Evolutionary conservation across 768 basidiomycete species (phyloP).

Genomic region (Hygrophoropsis aurantiaca): DNA sequence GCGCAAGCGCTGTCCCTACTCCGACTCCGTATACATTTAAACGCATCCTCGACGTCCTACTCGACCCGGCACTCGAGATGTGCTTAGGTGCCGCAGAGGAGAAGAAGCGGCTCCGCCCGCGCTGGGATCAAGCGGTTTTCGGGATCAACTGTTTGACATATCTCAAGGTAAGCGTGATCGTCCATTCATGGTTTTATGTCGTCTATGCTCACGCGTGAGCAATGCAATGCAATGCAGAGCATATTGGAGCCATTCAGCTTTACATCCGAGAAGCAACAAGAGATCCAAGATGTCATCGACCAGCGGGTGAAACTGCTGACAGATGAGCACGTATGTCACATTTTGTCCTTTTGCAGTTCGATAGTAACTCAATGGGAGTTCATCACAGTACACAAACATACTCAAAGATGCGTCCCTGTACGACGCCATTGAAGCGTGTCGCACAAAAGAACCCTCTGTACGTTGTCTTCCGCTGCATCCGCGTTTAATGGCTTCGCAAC

Average conservation of each 20-base stretch:
- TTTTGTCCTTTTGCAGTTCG: not conserved
- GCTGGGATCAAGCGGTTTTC: constrained; percentile 84
- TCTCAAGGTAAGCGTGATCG: constrained; percentile 56
- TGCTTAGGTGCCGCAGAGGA: constrained; percentile 67
- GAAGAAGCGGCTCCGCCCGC: constrained; percentile 50
- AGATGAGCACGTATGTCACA: constrained; percentile 74
- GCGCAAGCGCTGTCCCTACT: constrained; percentile 7
- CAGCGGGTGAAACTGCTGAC: constrained; percentile 62
- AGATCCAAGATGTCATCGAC: constrained; percentile 62
- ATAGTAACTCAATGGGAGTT: no score
- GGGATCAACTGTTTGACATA: constrained; percentile 85
- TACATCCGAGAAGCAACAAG: constrained; percentile 56
- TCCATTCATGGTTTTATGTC: not conserved
- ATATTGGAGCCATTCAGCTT: constrained; percentile 70
- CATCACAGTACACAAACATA: constrained; percentile 16
- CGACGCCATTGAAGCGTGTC: constrained; percentile 19
- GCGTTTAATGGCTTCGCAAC: no score
- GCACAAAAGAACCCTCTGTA: constrained; percentile 23
- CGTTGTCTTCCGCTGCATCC: not conserved
- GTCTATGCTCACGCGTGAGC: no score
- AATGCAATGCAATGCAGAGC: constrained; percentile 41
- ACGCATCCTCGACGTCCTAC: constrained; percentile 78
- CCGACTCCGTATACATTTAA: constrained; percentile 43
- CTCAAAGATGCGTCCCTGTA: constrained; percentile 27
- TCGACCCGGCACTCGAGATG: constrained; percentile 83